Percentiles rank a stretch among this genome's conserved stretches.
Evolutionary conservation across 139 green algal species (phyloP).

Genomic region (Bryopsis sp.): DNA sequence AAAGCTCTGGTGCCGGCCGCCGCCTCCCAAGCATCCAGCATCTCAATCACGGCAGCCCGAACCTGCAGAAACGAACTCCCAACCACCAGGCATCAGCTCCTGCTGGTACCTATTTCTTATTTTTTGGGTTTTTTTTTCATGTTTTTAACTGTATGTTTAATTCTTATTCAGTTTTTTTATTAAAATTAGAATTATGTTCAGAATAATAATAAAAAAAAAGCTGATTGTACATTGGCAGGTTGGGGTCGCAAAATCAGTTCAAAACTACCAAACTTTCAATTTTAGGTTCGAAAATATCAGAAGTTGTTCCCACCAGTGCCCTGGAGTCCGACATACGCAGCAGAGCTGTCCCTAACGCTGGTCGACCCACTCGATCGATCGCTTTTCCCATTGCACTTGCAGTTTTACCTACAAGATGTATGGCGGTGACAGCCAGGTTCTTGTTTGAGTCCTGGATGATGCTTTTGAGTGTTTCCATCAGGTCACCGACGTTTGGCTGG

Average conservation of each 20-base stretch:
- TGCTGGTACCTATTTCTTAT: too few species aligned
- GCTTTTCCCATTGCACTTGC: conserved; percentile 71
- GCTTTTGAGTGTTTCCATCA: conserved; percentile 69
- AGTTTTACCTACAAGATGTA: conserved; percentile 69
- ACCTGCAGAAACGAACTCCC: too few species aligned
- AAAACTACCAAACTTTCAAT: too few species aligned
- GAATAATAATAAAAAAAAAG: too few species aligned
- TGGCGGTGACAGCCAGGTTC: conserved; percentile 62
- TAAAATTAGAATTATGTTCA: too few species aligned
- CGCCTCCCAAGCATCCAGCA: conserved; percentile 69
- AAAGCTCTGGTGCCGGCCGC: conserved; percentile 34
- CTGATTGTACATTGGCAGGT: too few species aligned
- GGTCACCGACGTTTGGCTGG: conserved; percentile 57
- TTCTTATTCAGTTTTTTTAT: too few species aligned
- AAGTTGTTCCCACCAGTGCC: conserved; percentile 60
- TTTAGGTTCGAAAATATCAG: too few species aligned
- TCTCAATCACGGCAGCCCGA: conserved; percentile 58
- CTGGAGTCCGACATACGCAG: conserved; percentile 83
- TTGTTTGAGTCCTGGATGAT: conserved; percentile 87
- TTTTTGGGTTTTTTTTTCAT: too few species aligned
- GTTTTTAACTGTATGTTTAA: too few species aligned
- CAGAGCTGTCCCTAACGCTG: conserved; percentile 50
- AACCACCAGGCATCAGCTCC: too few species aligned
- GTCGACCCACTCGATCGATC: conserved; percentile 46
- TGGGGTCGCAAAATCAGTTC: too few species aligned